These are phyloP conservation scores for Akanthomyces lecanii DNA, from an alignment of 2,329 filamentous ascomycete genomes.

Conservation along the genomic window DNA sequence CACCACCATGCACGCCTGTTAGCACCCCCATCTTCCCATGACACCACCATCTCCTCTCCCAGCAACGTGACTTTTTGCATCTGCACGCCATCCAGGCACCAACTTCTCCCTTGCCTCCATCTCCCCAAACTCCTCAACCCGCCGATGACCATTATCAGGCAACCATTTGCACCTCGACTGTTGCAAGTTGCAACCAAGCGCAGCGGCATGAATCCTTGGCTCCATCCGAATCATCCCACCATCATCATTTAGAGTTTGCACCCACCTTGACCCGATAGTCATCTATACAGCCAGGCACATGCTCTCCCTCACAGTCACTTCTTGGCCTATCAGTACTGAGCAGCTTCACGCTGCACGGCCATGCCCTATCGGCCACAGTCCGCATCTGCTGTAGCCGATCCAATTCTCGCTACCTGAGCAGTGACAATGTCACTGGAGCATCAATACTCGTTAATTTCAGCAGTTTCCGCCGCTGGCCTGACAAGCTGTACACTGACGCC, in stretches of 20 bases:
- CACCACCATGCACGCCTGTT: neutral
- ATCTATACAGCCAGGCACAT: neutral
- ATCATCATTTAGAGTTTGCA: conserved; percentile 3
- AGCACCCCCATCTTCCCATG: neutral
- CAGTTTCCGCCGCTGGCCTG: no score
- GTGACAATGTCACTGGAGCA: neutral
- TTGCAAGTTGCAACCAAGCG: neutral
- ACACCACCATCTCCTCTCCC: neutral
- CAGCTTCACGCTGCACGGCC: no score
- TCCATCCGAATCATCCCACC: neutral
- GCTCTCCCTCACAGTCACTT: no score
- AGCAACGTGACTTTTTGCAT: conserved; percentile 1
- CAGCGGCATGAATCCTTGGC: neutral
- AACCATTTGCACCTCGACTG: neutral
- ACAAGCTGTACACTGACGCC: no score
- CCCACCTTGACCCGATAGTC: neutral
- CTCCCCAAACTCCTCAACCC: neutral
- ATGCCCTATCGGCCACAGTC: neutral
- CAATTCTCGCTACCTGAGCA: neutral
- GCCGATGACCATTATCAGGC: neutral
- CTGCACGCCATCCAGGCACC: conserved; percentile 6
- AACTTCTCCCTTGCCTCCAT: neutral
- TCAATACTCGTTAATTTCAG: no score
- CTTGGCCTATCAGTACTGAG: no score
- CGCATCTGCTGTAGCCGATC: neutral